Evolutionary conservation across 2,329 filamentous ascomycete genomes (phyloP).

Genomic region (Colletotrichum karsti): DNA sequence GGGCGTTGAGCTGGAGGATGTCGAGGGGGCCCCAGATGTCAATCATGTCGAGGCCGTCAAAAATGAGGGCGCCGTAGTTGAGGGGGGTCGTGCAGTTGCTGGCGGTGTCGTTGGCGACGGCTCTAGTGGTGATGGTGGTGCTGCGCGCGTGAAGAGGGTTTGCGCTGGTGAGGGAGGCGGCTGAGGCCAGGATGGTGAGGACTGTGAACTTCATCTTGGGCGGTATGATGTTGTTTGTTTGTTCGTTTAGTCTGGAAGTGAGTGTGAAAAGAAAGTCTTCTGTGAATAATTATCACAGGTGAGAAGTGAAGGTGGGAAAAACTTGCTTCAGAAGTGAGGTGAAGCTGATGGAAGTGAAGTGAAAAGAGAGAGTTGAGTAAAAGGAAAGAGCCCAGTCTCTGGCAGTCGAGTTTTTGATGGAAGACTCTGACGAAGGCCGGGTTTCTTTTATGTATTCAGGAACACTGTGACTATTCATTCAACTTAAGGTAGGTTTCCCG

Average conservation of each 20-base stretch:
- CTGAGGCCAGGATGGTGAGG: not conserved
- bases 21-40: constrained; percentile 34
- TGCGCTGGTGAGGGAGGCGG: not conserved
- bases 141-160: not conserved
- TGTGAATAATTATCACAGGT: no score
- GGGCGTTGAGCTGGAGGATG: constrained; percentile 30
- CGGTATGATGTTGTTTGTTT: not conserved
- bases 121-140: not conserved
- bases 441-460: no score
- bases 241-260: not conserved
- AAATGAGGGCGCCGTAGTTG: constrained; percentile 31
- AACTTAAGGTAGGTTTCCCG: no score
- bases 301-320: not conserved
- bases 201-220: constrained; percentile 1
- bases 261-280: not conserved
- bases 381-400: not conserved
- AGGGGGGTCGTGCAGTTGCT: not conserved
- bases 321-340: not conserved
- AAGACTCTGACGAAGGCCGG: no score
- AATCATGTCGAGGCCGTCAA: constrained; percentile 31
- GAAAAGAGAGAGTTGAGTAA: not conserved
- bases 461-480: no score
- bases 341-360: not conserved
- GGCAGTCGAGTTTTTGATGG: no score
- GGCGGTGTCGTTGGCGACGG: not conserved